These are phyloP conservation scores for Fusarium penzigii DNA, from an alignment of 2,329 filamentous ascomycete species.

Conservation along the genomic window DNA sequence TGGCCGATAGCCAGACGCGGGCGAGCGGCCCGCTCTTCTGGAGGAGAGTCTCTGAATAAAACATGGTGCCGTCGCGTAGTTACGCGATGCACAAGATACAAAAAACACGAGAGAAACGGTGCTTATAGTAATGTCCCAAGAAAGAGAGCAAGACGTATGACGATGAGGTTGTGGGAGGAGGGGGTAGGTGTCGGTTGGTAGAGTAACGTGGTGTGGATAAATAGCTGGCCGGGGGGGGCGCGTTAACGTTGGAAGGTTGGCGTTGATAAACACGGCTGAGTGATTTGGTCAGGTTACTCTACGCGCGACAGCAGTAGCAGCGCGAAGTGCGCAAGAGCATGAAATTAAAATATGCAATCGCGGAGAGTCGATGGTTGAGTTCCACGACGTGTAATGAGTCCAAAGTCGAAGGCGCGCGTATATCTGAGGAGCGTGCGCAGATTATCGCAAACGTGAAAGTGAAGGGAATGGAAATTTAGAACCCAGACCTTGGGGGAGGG, in stretches of 20 bases:
- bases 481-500: constrained; percentile 30
- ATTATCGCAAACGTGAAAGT: constrained; percentile 27
- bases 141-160: constrained; percentile 7
- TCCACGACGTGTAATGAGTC: constrained; percentile 28
- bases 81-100: constrained; percentile 33
- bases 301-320: constrained; percentile 31
- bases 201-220: constrained; percentile 25
- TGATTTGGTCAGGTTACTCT: constrained; percentile 31
- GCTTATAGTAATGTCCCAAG: constrained; percentile 11
- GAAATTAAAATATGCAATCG: constrained; percentile 28
- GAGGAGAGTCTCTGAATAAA: constrained; percentile 94
- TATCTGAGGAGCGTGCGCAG: constrained; percentile 24
- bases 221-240: constrained; percentile 35
- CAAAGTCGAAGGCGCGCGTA: constrained; percentile 25
- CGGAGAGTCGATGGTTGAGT: constrained; percentile 16
- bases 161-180: constrained; percentile 15
- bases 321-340: constrained; percentile 33
- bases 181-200: constrained; percentile 3
- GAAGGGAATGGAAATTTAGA: constrained; percentile 28
- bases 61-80: constrained; percentile 64
- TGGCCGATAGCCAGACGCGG: constrained; percentile 97
- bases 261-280: constrained; percentile 34
- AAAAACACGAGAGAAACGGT: constrained; percentile 19
- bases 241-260: constrained; percentile 14
- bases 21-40: constrained; percentile 97